Evolutionary conservation across 345 rosid genomes (phyloP), one percentile per base, ranked within the genome.

Genomic region (Schrenkiella parvula): DNA sequence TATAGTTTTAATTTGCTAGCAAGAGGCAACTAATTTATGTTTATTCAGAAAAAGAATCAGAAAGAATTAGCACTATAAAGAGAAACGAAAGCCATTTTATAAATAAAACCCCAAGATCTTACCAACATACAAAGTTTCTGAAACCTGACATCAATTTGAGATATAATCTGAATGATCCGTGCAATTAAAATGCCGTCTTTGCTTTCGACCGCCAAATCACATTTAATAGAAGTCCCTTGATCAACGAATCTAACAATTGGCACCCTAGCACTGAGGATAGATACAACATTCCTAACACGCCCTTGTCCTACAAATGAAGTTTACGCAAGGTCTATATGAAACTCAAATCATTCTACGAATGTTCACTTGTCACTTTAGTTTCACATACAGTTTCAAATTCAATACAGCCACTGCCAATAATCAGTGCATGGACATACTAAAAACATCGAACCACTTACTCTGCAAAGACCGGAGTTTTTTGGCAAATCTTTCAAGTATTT

Each of bases 111-210:
- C 8, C 3, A 35, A 39, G 52, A 57, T 38, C 80, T 79, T 78
- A 85, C 89, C 89, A 85, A 72, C 62, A 81, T 38, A 76, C 85
- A 78, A 63, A 85, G 89, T 74, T 82, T 85, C 70, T 69, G 85
- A 78, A 85, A 83, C 78, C 87, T 78, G 17, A 71, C 85, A 82
- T 85, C 89, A 48, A 85, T 85, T 18, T 73, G 65, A 73, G 87
- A 80, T 22, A 85, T 69, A 3, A 72, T 56, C 15, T 65, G 79
- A 64, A 85, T 74, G 64, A 83, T 74, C 52, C 70, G 65, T n/a
- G 89, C 82, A 52, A 66, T 80, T 48, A 68, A 48, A 61, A 85
- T 77, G 25, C 84, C 87, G 25, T 66, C 82, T 81, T 82, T 78
- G 77, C 79, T 82, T 62, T 80, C 82, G 5, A 83, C 80, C 11